Base-by-base conservation (phyloP, 2,329 filamentous ascomycete genomes). In the Cylindrodendrum hubeiense region DNA sequence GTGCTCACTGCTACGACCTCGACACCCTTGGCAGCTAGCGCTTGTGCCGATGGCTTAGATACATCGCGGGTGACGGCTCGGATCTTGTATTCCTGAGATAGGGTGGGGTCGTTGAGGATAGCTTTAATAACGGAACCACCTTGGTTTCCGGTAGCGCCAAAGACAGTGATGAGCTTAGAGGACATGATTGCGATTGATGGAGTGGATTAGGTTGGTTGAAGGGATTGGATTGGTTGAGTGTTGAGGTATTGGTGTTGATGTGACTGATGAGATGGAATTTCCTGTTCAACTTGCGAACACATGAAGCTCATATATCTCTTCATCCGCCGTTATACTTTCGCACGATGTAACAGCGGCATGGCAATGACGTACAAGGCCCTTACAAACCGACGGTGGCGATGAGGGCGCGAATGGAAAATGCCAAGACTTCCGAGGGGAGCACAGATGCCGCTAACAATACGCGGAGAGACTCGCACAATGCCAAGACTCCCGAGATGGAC, bases 81-180 rank as follows among this genome's bases (percentile, higher is more conserved):
- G 50, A 87, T 77, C 26, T 76, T 78, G 76, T 81, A 86, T 47
- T 81, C 74, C 33, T 80, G 77, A 39, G 79, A 81, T 17, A 85
- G 79, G 17, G 70, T 73, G 3, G 84, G 71, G 76, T 87, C 82
- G 57, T 77, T 78, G 65, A 87, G 82, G 65, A 86, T 79, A 55
- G 78, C 75, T 4, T 74, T 65, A 58, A 85, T 77, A 30, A 86
- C 82, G 30, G 83, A 84, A 34, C 81, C 81, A 44, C 84, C 85
- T 71, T 87, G 84, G 65, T 80, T 79, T 59, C 84, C 84, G 3
- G 84, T 85, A 55, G 82, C 82, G 26, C 84, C 84, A 53, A 85
- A 85, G n/a, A 84, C 81, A 13, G 79, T 78, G 22, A 82, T 67
- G 50, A 81, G 74, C 66, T 80, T 80, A 69, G 82, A 81, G 69